Conservation (phyloP, 192 early-diverging fungal genomes). For the Oehlia diaphana region DNA sequence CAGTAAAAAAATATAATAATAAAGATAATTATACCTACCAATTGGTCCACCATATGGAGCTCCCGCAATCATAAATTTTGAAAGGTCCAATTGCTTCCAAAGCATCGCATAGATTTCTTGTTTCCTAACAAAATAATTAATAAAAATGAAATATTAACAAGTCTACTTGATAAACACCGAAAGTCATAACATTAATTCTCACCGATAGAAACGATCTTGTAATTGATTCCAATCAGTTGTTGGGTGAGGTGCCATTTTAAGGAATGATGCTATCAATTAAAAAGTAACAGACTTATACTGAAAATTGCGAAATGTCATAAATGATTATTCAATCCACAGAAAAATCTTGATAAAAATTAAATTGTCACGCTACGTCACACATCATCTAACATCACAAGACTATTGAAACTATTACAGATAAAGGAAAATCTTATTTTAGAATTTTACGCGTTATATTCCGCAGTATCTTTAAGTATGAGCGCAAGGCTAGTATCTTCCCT, state of each 20-base stretch:
- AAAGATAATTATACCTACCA: conserved; percentile 49
- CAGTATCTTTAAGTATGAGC: neutral
- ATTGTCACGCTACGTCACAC: neutral
- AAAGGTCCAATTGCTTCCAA: conserved; percentile 88
- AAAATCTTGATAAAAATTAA: neutral
- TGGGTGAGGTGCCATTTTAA: conserved; percentile 55
- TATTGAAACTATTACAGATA: too few relatives aligned
- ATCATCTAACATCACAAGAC: neutral
- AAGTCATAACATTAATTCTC: neutral
- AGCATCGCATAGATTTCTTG: conserved; percentile 84
- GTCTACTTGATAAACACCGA: neutral
- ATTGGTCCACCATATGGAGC: conserved; percentile 93
- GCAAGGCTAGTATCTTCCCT: conserved; percentile 2
- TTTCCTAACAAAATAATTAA: conserved; percentile 46
- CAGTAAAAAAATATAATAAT: too few relatives aligned
- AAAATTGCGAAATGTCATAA: too few relatives aligned
- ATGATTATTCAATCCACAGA: too few relatives aligned
- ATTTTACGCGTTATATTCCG: neutral
- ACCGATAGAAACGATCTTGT: conserved; percentile 65
- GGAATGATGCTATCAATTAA: neutral
- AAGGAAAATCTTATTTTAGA: neutral
- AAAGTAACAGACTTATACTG: too few relatives aligned
- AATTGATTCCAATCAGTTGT: conserved; percentile 60
- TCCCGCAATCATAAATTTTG: conserved; percentile 77
- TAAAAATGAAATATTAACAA: too few relatives aligned